Percentiles rank a stretch among this genome's conserved stretches.
Conservation (phyloP, 2,329 filamentous ascomycete species). For the Claviceps monticola region DNA sequence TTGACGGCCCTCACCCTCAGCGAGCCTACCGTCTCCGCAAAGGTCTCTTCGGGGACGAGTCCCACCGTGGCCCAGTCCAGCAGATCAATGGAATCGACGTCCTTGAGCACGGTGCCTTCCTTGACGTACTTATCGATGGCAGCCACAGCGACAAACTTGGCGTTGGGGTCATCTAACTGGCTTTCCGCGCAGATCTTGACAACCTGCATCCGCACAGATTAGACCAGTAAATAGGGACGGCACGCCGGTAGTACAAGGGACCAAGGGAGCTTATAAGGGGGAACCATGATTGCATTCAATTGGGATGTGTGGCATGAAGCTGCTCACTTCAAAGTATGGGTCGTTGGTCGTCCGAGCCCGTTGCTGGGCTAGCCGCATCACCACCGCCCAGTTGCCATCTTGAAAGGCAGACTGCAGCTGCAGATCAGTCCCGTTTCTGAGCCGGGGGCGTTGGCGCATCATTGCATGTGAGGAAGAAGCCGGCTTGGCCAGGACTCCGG, state of each 20-base stretch:
- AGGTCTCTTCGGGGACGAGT: conserved; percentile 25
- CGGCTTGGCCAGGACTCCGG: neutral
- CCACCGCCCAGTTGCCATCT: conserved; percentile 38
- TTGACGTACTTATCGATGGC: conserved; percentile 32
- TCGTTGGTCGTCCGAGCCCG: conserved; percentile 35
- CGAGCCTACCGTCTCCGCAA: conserved; percentile 32
- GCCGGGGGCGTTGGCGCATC: conserved; percentile 21
- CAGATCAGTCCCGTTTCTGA: conserved; percentile 37
- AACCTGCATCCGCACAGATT: conserved; percentile 16
- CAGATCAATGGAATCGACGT: conserved; percentile 37
- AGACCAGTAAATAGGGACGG: no score
- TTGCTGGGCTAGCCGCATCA: conserved; percentile 38
- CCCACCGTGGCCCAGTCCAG: conserved; percentile 39
- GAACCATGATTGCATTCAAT: no score
- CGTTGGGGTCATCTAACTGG: conserved; percentile 33
- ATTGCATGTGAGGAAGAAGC: conserved; percentile 12
- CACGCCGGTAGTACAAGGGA: no score
- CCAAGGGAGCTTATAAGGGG: no score
- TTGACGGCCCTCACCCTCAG: conserved; percentile 39
- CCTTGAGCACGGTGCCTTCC: conserved; percentile 31
- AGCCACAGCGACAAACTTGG: conserved; percentile 30
- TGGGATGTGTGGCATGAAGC: no score
- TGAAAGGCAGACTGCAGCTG: conserved; percentile 42
- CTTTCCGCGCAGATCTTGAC: conserved; percentile 37
- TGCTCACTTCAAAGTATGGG: conserved; percentile 38